Evolutionary conservation across 352 stramenopile species (phyloP), one percentile per base, ranked within the genome.

Genomic region (Lagenidium giganteum): DNA sequence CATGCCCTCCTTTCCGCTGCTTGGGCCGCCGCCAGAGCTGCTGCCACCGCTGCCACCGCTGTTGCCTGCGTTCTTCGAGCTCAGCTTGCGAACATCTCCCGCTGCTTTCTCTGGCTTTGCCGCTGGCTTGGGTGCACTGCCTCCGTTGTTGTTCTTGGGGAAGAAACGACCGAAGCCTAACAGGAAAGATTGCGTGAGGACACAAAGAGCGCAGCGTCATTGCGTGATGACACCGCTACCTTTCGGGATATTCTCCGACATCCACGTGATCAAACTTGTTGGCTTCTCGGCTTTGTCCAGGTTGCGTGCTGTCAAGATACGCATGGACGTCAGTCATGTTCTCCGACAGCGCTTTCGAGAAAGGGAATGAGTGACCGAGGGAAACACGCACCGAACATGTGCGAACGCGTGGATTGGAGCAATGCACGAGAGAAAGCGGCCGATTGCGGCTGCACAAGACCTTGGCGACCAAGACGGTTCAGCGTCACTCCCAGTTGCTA

Each of bases 91-190:
- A 8, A 70, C 54, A 7, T 83, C 73, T 8, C 58, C 61, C 22
- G 67, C 62, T 13, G 67, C 48, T 22, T 71, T 72, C 20, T 81
- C 74, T 7, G 47, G 48, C 39, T 84, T 86, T 13, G 70, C 60
- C 0, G 48, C 64, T 4, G 54, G 51, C 54, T 87, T 91, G 1
- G 76, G 70, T 12, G 70, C 69, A 8, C 57, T 43, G 13, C 47
- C 51, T 12, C 42, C 46, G 21, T 24, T 43, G 16, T 57, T 70
- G 42, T 85, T 89, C 57, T 93, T 93, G 11, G 82, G 82, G 60
- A 88, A 90, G 34, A 93, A 93, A 4, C 82, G 76, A 12, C 76
- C 82, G 49, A 93, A 93, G 8, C 81, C 79, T 76, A 30, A 42
- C 11, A n/a, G 8, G 11, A 8, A 40, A 25, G 31, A 17, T 36